These are phyloP conservation scores for Biscogniauxia sp. DNA, from an alignment of 2,329 filamentous ascomycete species.

Conservation along the genomic window DNA sequence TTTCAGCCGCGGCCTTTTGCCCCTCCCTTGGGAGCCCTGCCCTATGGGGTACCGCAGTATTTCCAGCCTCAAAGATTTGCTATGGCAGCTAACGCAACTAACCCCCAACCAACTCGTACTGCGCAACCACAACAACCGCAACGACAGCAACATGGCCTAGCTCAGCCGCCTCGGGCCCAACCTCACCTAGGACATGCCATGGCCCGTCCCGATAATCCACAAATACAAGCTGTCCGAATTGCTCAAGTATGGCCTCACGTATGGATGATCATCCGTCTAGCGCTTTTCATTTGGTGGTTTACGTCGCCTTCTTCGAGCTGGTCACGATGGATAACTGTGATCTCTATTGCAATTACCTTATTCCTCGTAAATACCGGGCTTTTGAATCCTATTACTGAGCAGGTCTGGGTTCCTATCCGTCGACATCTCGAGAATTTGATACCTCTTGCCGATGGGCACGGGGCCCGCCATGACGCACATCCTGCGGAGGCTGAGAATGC, in stretches of 20 bases:
- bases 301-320: conserved; percentile 57
- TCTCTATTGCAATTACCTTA: conserved; percentile 51
- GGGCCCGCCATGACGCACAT: conserved; percentile 24
- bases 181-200: conserved; percentile 29
- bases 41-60: conserved; percentile 13
- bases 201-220: conserved; percentile 29
- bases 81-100: conserved; percentile 16
- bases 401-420: conserved; percentile 55
- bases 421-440: conserved; percentile 60
- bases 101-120: conserved; percentile 19
- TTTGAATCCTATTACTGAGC: conserved; percentile 53
- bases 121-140: conserved; percentile 29
- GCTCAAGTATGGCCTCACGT: conserved; percentile 57
- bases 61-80: conserved; percentile 10
- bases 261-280: conserved; percentile 58
- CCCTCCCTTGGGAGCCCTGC: conserved; percentile 3
- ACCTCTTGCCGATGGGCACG: conserved; percentile 44
- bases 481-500: conserved; percentile 27
- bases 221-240: conserved; percentile 36
- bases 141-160: conserved; percentile 27
- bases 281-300: conserved; percentile 64
- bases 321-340: conserved; percentile 56
- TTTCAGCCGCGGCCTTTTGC: conserved; percentile 12
- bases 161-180: conserved; percentile 28
- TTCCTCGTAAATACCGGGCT: conserved; percentile 61